Evolutionary conservation across 768 basidiomycete genomes (phyloP).

Genomic region (Lactifluus volemus): DNA sequence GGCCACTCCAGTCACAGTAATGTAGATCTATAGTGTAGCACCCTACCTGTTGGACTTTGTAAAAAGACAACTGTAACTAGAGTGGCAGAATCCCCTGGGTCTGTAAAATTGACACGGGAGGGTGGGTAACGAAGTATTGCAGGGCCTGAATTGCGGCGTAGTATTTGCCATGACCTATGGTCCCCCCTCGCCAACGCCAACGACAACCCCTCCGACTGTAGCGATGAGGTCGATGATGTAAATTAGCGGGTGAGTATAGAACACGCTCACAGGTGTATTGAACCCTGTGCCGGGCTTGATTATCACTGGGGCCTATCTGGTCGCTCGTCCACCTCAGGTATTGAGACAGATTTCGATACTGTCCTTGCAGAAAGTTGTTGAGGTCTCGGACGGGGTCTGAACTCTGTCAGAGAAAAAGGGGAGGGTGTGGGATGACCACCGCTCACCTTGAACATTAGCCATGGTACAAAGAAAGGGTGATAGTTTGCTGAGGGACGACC

Average conservation of each 20-base stretch:
- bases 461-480: neutral
- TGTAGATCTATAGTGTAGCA: no score
- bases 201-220: neutral
- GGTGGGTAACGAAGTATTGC: no score
- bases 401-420: neutral
- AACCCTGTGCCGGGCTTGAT: neutral
- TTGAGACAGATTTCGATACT: neutral
- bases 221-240: neutral
- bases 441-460: neutral
- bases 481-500: neutral
- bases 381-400: slow-evolving; percentile 3
- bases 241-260: neutral
- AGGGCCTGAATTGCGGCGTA: neutral
- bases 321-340: neutral
- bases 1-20: no score
- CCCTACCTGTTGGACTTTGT: no score
- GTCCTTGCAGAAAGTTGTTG: slow-evolving; percentile 5
- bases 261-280: slow-evolving; percentile 2
- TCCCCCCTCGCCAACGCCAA: neutral
- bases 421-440: neutral
- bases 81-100: no score
- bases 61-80: no score
- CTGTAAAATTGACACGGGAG: no score
- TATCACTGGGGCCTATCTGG: neutral
- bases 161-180: neutral